Percentiles rank a stretch among this genome's conserved stretches.
Conservation (phyloP, 257 asterid genomes). For the Plantago elongata region DNA sequence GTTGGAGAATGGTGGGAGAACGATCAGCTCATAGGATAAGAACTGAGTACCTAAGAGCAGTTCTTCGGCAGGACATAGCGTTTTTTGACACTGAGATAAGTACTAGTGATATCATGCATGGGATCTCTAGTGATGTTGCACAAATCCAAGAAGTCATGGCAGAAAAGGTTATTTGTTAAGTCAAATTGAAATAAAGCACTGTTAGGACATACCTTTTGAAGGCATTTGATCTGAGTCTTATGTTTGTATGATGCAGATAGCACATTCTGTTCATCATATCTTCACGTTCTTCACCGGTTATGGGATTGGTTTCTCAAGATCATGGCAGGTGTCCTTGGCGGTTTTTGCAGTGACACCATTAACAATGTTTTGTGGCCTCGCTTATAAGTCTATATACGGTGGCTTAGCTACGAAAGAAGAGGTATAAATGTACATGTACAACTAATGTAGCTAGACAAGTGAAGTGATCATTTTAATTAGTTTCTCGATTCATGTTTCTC, state of each 20-base stretch:
- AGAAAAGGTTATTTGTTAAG: constrained; percentile 54
- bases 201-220: background rate
- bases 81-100: constrained; percentile 67
- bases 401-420: constrained; percentile 80
- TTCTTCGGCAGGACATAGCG: constrained; percentile 68
- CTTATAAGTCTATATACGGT: constrained; percentile 72
- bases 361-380: constrained; percentile 79
- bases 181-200: background rate
- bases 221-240: background rate
- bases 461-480: background rate
- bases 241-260: constrained; percentile 48
- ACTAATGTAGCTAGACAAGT: background rate
- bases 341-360: constrained; percentile 83
- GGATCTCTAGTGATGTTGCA: constrained; percentile 87
- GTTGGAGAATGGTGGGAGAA: constrained; percentile 86
- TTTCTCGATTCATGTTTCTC: background rate
- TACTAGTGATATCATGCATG: constrained; percentile 83
- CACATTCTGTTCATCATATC: constrained; percentile 78
- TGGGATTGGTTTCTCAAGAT: constrained; percentile 53
- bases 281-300: constrained; percentile 77
- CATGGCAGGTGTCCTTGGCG: constrained; percentile 68
- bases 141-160: constrained; percentile 92
- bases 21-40: constrained; percentile 73
- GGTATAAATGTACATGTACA: constrained; percentile 37
- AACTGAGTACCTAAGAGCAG: constrained; percentile 70